Base-by-base conservation (phyloP, 2,329 filamentous ascomycete species). In the Cladosporium sp. region DNA sequence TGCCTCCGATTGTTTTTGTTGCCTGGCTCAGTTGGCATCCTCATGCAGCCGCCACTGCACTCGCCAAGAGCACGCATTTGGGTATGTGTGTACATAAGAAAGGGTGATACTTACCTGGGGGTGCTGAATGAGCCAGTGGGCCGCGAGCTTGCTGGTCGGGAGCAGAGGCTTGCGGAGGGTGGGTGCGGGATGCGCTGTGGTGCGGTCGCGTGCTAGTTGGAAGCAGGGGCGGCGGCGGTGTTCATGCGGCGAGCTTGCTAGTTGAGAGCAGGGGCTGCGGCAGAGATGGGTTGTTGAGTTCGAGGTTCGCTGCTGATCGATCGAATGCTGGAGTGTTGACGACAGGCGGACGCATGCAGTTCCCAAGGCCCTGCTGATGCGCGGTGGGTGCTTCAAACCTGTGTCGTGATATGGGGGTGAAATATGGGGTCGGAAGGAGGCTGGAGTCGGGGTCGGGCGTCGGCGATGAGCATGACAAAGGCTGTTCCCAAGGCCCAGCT, bases 331-430 rank as follows among this genome's bases (percentile, higher is more conserved):
- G 52, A 28, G 3, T 54, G 15, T 57, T 5, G 49, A 58, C 32
- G 32, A 26, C 12, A 21, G 36, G 38, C 57, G 11, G 11, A 55
- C 26, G 61, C 55, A 64, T 38, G 61, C 49, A 64, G 51, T 57
- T 64, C 61, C 61, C 61, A 64, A 15, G 61, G 61, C 61, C 61
- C 49, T 64, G 49, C 61, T 64, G 61, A 38, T 47, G 41, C 57
- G 41, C 7, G 6, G 30, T 51, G 21, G 59, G 14, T 54, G 59
- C 60, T 58, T 58, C 21, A 41, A 54, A 34, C 49, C 30, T 34
- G 12, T 24, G 47, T 54, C 44, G 47, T 63, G 32, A 34, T 26
- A n/a, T 15, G 8, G 11, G 49, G 28, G 5, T 54, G 3, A 32
- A 34, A 14, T 24, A 21, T 26, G 24, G 34, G 14, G 30, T 34